Percentiles rank a stretch among this genome's conserved stretches.
Conservation (phyloP, 2,329 filamentous ascomycete species). For the Elsinoe australis region DNA sequence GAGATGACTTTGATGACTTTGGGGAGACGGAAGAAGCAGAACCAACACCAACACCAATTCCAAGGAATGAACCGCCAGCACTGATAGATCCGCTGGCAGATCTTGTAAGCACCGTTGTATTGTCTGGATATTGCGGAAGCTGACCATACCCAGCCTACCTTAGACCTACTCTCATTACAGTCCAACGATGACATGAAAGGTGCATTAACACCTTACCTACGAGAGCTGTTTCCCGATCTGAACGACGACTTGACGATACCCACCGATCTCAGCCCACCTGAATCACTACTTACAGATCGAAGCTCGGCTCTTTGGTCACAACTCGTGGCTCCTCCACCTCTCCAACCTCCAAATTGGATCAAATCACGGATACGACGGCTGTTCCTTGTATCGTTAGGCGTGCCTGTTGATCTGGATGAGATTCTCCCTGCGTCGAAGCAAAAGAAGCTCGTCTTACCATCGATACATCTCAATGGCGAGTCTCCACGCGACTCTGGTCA, state of each 20-base stretch:
- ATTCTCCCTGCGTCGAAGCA: conserved; percentile 95
- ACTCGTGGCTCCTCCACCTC: conserved; percentile 83
- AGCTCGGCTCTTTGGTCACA: conserved; percentile 93
- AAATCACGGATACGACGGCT: conserved; percentile 88
- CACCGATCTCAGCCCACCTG: conserved; percentile 26
- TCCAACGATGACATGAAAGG: conserved; percentile 51
- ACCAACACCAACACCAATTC: conserved; percentile 3
- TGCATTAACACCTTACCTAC: conserved; percentile 58
- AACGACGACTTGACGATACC: conserved; percentile 28
- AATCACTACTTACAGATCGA: conserved; percentile 67
- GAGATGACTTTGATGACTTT: conserved; percentile 47
- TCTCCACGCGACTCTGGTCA: conserved; percentile 27
- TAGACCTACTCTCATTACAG: conserved; percentile 15
- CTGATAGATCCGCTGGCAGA: conserved; percentile 35
- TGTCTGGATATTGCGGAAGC: conserved; percentile 53
- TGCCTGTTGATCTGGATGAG: conserved; percentile 93
- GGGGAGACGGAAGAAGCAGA: conserved; percentile 38
- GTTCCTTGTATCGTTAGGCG: conserved; percentile 90
- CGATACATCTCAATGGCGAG: conserved; percentile 44
- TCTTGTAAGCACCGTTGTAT: conserved; percentile 40
- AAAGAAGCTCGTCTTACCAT: conserved; percentile 91
- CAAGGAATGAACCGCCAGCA: conserved; percentile 13
- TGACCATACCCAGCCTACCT: conserved; percentile 5
- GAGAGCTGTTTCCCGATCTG: conserved; percentile 55
- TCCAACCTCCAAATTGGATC: conserved; percentile 96